Evolutionary conservation across 345 rosid genomes (phyloP).

Genomic region (Melaleuca alternifolia): DNA sequence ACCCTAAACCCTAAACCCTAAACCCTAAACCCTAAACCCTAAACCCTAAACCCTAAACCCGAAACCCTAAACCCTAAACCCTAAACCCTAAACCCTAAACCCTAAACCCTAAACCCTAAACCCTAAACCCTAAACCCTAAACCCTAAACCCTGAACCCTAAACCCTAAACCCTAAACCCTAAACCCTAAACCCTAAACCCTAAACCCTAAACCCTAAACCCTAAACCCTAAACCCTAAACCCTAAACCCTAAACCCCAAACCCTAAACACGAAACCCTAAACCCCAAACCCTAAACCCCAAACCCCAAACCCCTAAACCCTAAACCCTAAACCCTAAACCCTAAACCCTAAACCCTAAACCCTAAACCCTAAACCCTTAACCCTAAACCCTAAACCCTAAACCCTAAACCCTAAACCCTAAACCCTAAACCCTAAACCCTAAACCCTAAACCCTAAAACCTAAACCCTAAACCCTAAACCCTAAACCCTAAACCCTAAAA

Average conservation of each 20-base stretch:
- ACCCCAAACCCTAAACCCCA: neutral
- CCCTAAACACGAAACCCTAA: constrained; percentile 13
- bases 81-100: constrained; percentile 1
- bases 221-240: constrained; percentile 4
- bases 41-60: constrained; percentile 6
- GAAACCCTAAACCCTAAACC: constrained; percentile 8
- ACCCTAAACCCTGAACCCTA: constrained; percentile 10
- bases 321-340: neutral
- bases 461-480: no score
- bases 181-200: constrained; percentile 10
- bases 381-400: neutral
- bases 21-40: constrained; percentile 8
- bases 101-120: constrained; percentile 7
- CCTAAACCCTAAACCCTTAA: no score
- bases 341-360: constrained; percentile 12
- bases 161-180: constrained; percentile 12
- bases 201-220: constrained; percentile 5
- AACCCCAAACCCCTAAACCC: constrained; percentile 5
- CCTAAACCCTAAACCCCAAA: constrained; percentile 8
- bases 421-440: neutral
- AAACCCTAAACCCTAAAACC: neutral
- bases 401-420: neutral
- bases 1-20: constrained; percentile 10
- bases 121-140: constrained; percentile 1
- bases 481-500: neutral